Percentiles rank a stretch among this genome's conserved stretches.
phyloP scores from a whole-genome alignment of 495 filamentous ascomycete genomes.

The Jackrogersella minutella region DNA sequence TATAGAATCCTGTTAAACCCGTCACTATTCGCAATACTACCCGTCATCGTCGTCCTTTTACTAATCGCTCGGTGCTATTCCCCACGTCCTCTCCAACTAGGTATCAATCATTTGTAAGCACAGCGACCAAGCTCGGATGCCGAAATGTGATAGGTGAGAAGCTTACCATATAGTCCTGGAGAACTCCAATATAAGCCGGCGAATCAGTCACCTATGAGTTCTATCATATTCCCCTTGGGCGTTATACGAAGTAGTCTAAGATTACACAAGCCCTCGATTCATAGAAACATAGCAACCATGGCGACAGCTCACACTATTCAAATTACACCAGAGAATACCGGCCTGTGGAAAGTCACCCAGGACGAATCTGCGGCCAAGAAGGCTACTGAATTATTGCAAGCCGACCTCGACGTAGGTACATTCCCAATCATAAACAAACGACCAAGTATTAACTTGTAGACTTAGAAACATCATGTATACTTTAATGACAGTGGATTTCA shows the following conservation, averaged over 20 bases:
- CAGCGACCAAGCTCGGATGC: slow-evolving; percentile 6
- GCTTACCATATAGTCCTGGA: neutral
- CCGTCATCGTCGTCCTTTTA: neutral
- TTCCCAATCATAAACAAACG: neutral
- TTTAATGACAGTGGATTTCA: slow-evolving; percentile 76
- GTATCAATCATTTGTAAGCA: slow-evolving; percentile 13
- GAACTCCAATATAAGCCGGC: neutral
- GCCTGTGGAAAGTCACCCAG: slow-evolving; percentile 63
- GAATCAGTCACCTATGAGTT: slow-evolving; percentile 5
- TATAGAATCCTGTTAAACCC: neutral
- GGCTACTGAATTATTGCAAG: slow-evolving; percentile 71
- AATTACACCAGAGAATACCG: slow-evolving; percentile 63
- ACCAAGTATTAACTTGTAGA: slow-evolving; percentile 1
- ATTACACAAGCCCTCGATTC: neutral
- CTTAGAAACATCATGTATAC: slow-evolving; percentile 74
- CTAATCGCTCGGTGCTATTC: neutral
- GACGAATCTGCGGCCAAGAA: slow-evolving; percentile 66
- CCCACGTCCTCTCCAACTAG: slow-evolving; percentile 4
- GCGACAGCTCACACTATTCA: slow-evolving; percentile 70
- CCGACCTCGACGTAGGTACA: slow-evolving; percentile 66
- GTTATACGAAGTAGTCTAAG: slow-evolving; percentile 4
- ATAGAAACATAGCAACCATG: slow-evolving; percentile 54
- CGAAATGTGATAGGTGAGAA: slow-evolving; percentile 8
- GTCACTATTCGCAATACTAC: slow-evolving; percentile 1
- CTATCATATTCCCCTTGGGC: neutral